phyloP scores from a whole-genome alignment of 1,284 basidiomycete species.

The Ceratobasidium sp. region DNA sequence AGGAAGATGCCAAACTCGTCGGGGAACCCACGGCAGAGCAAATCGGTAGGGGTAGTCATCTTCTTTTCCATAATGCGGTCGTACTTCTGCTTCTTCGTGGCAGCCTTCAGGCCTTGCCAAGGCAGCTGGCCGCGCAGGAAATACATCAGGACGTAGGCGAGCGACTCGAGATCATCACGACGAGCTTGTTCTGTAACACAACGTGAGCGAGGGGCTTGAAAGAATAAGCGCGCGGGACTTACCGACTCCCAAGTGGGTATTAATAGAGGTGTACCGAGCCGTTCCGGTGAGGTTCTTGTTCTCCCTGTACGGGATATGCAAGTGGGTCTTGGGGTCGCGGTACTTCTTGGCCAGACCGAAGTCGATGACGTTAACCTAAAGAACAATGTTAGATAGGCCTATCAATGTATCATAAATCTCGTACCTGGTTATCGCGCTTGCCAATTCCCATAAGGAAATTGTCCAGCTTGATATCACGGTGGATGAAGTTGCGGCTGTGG shows the following conservation, averaged over 20 bases:
- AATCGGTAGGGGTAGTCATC: slow-evolving; percentile 97
- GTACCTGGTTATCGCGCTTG: slow-evolving; percentile 95
- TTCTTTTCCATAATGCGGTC: slow-evolving; percentile 99
- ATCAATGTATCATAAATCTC: background rate
- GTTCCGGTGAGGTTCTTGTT: slow-evolving; percentile 99
- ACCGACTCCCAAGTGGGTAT: slow-evolving; percentile 95
- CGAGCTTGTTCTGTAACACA: slow-evolving; percentile 81
- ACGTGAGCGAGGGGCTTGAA: background rate
- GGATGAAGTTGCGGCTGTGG: slow-evolving; percentile 99
- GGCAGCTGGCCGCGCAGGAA: slow-evolving; percentile 96
- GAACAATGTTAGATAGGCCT: background rate
- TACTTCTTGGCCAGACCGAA: slow-evolving; percentile 99
- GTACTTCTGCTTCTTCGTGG: slow-evolving; percentile 99
- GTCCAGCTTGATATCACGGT: slow-evolving; percentile 99
- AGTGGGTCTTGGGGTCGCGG: slow-evolving; percentile 98
- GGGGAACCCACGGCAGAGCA: slow-evolving; percentile 95
- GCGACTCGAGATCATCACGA: slow-evolving; percentile 95
- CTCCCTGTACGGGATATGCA: slow-evolving; percentile 99
- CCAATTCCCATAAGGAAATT: slow-evolving; percentile 99
- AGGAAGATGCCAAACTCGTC: slow-evolving; percentile 98
- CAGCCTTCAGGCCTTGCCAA: slow-evolving; percentile 98
- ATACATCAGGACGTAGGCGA: slow-evolving; percentile 98
- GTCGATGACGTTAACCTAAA: slow-evolving; percentile 93
- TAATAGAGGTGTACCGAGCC: slow-evolving; percentile 99
- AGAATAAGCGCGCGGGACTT: slow-evolving; percentile 45